Evolutionary conservation across 352 stramenopile species (phyloP).

Genomic region (Globisporangium ultimum): DNA sequence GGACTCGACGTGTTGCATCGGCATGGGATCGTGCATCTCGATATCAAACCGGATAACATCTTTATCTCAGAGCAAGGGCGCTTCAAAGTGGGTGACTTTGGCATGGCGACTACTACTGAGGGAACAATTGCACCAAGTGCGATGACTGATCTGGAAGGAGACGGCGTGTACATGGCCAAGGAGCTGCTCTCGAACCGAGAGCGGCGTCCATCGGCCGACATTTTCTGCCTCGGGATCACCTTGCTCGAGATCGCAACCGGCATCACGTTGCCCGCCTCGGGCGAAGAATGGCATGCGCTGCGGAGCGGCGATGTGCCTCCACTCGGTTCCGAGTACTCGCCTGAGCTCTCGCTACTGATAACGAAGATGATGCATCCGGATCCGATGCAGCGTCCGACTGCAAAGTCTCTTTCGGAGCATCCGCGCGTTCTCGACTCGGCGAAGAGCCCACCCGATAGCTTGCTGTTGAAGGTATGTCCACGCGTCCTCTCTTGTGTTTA

Average conservation of each 20-base stretch:
- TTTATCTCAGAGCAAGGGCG: slow-evolving; percentile 72
- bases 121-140: slow-evolving; percentile 25
- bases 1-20: slow-evolving; percentile 89
- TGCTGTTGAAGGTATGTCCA: slow-evolving; percentile 4
- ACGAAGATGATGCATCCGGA: slow-evolving; percentile 19
- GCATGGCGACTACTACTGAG: slow-evolving; percentile 66
- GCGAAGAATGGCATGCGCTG: slow-evolving; percentile 67
- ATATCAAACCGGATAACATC: slow-evolving; percentile 97
- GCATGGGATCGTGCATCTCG: slow-evolving; percentile 90
- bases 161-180: slow-evolving; percentile 90
- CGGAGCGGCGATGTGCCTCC: slow-evolving; percentile 43
- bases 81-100: slow-evolving; percentile 92
- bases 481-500: not conserved
- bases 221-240: slow-evolving; percentile 93
- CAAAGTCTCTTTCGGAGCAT: not conserved
- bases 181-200: slow-evolving; percentile 80
- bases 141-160: slow-evolving; percentile 87
- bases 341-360: slow-evolving; percentile 34
- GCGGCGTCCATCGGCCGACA: slow-evolving; percentile 80
- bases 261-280: slow-evolving; percentile 38
- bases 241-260: slow-evolving; percentile 56
- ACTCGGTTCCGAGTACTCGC: slow-evolving; percentile 44
- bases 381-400: slow-evolving; percentile 4
- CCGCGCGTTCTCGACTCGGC: not conserved
- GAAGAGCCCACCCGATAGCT: not conserved